Percentiles rank a stretch among this genome's conserved stretches.
phyloP scores from a whole-genome alignment of 257 asterid genomes.

The Solanum paucissectum region DNA sequence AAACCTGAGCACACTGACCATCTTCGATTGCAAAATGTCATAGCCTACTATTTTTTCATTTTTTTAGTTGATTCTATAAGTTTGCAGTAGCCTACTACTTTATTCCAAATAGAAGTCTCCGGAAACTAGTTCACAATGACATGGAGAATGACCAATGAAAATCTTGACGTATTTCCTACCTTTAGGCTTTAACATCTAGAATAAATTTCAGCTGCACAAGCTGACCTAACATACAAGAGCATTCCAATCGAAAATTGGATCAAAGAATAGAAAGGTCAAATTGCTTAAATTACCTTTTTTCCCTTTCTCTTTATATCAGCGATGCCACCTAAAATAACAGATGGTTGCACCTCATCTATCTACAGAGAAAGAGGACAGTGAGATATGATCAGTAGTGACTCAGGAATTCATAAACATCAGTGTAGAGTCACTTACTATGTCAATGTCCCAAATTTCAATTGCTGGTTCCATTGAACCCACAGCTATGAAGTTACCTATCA shows the following conservation, averaged over 20 bases:
- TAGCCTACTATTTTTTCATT: background rate
- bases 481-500: conserved; percentile 73
- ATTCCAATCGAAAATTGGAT: background rate
- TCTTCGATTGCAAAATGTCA: background rate
- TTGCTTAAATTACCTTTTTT: conserved; percentile 43
- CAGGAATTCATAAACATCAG: no score
- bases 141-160: background rate
- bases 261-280: background rate
- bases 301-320: conserved; percentile 61
- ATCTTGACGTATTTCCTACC: background rate
- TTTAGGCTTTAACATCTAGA: background rate
- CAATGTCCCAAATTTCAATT: conserved; percentile 96
- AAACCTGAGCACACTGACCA: background rate
- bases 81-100: background rate
- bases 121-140: background rate
- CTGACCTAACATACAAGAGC: background rate
- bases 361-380: conserved; percentile 6
- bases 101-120: background rate
- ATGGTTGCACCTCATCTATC: conserved; percentile 91
- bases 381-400: background rate
- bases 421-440: conserved; percentile 26
- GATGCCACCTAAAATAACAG: conserved; percentile 65
- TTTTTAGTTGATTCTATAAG: background rate
- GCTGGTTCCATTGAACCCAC: conserved; percentile 92
- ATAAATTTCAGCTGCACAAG: background rate